Conservation (phyloP, 805 yeast genomes). For the Metschnikowia bowlesiae region DNA sequence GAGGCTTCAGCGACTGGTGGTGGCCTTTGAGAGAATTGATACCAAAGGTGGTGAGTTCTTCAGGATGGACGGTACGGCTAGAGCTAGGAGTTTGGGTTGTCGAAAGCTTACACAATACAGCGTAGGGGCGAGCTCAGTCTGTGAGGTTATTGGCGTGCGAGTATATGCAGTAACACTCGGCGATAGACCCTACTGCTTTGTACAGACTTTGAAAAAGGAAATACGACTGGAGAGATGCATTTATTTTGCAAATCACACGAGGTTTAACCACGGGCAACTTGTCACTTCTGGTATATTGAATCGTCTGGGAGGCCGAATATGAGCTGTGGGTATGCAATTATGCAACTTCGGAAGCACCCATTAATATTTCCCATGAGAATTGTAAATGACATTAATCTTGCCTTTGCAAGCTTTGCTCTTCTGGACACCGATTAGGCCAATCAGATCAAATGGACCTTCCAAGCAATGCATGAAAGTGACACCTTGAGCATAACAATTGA, state of each 20-base stretch:
- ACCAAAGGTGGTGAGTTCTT: neutral
- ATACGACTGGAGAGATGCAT: neutral
- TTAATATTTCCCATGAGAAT: neutral
- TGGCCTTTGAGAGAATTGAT: neutral
- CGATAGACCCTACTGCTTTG: too few species aligned
- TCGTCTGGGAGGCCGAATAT: neutral
- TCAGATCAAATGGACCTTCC: neutral
- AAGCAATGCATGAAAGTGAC: neutral
- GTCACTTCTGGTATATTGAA: neutral
- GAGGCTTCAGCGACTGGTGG: neutral
- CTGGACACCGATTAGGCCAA: neutral
- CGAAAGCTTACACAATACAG: slow-evolving; percentile 1
- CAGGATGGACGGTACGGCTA: neutral
- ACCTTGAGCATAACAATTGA: neutral
- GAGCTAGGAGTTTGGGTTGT: neutral
- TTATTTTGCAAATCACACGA: neutral
- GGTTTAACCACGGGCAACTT: neutral
- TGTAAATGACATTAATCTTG: neutral
- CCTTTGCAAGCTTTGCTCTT: neutral
- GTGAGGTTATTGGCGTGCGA: slow-evolving; percentile 3
- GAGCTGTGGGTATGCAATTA: neutral
- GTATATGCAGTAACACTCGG: slow-evolving; percentile 1
- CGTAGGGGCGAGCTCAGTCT: slow-evolving; percentile 4
- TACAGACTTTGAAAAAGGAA: neutral
- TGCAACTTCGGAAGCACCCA: neutral